Percentiles rank a stretch among this genome's conserved stretches.
phyloP scores from a whole-genome alignment of 768 basidiomycete genomes.

The Mycena sanguinolenta region DNA sequence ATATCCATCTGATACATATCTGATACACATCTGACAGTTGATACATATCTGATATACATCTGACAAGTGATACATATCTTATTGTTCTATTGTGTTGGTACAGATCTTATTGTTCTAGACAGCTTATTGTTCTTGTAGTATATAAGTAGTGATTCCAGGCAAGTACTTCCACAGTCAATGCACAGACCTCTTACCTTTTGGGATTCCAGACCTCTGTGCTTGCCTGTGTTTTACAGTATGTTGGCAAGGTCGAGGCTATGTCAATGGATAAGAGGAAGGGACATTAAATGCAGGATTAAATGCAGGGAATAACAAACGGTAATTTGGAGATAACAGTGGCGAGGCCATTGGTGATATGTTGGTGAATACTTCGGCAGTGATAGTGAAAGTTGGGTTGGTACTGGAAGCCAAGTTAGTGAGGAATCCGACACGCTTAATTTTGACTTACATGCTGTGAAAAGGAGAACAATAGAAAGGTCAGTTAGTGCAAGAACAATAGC shows the following conservation, averaged over 20 bases:
- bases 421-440: conserved; percentile 43
- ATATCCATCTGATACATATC: too few relatives aligned
- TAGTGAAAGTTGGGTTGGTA: conserved; percentile 87
- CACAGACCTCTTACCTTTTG: too few relatives aligned
- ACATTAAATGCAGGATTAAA: background rate
- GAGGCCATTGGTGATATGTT: conserved; percentile 89
- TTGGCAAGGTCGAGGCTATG: conserved; percentile 86
- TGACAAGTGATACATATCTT: too few relatives aligned
- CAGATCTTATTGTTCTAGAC: too few relatives aligned
- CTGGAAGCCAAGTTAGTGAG: conserved; percentile 50
- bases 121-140: too few relatives aligned
- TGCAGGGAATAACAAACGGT: conserved; percentile 75
- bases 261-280: background rate
- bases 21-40: too few relatives aligned
- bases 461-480: conserved; percentile 10
- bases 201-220: too few relatives aligned
- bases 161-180: too few relatives aligned
- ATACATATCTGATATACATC: too few relatives aligned
- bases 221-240: too few relatives aligned
- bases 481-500: conserved; percentile 41
- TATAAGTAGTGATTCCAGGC: too few relatives aligned
- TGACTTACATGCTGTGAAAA: conserved; percentile 72
- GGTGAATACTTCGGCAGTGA: conserved; percentile 91
- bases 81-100: too few relatives aligned
- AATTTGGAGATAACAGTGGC: conserved; percentile 93